Evolutionary conservation across 2,329 filamentous ascomycete species (phyloP), one percentile per base, ranked within the genome.

Genomic region (Colletotrichum lupini): DNA sequence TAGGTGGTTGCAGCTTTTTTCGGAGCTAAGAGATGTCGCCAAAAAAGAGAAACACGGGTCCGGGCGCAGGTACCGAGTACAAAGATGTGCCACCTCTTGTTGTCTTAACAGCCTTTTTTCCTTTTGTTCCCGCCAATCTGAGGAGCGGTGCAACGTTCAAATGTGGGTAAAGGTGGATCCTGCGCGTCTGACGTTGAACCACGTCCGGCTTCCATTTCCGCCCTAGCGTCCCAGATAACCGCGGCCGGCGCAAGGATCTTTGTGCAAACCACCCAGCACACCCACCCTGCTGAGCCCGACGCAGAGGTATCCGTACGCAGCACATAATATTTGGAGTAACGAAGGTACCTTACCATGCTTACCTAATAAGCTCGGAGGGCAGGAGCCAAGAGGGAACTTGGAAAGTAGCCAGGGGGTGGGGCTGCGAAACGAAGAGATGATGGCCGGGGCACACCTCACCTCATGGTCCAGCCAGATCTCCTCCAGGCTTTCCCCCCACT

Each of bases 171-270:
- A 3, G 22, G 30, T 53, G 69, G 69, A 12, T 26, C 58, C 58
- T 72, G 58, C 58, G 69, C 69, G 65, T 72, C 69, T 72, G 69
- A 68, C 68, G 64, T 72, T 72, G 57, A 59, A 68, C 69, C 65
- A 72, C 49, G 37, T 53, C 69, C 37, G 58, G 53, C 69, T 72
- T 68, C 65, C 69, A 58, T 58, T 42, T 72, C 19, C 52, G 69
- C 35, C 57, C 58, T 72, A 72, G 69, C 52, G 69, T 68, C 58
- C 65, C 69, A 68, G 65, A 72, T 68, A 68, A 72, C 65, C 69
- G 65, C 69, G 69, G 30, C 65, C 37, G 53, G 65, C 58, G 58
- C 69, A 68, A 55, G 69, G 65, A 57, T 66, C 63, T 58, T 49
- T 68, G 65, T 68, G 68, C 68, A 72, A 72, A 52, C 57, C 67